Evolutionary conservation across 257 asterid species (phyloP).

Genomic region (Salvia hispanica): DNA sequence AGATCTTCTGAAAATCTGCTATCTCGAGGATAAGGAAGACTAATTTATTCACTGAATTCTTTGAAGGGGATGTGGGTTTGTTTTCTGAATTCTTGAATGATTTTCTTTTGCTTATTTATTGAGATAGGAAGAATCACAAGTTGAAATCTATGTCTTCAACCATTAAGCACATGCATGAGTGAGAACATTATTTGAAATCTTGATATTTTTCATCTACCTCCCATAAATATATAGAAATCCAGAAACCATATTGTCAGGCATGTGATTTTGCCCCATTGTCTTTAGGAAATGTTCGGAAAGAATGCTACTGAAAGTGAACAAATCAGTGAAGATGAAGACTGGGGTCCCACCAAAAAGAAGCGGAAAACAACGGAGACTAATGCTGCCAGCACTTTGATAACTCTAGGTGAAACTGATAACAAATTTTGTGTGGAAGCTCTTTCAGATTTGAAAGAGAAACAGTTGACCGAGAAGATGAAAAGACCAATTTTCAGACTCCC

Average conservation of each 20-base stretch:
- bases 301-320: conserved; percentile 58
- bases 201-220: conserved; percentile 6
- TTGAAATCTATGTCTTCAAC: conserved; percentile 14
- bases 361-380: conserved; percentile 68
- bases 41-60: background rate
- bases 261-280: conserved; percentile 30
- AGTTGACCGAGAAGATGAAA: conserved; percentile 41
- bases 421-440: conserved; percentile 40
- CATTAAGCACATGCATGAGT: conserved; percentile 20
- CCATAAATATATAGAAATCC: conserved; percentile 24
- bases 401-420: conserved; percentile 52
- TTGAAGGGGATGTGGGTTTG: background rate
- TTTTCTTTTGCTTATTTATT: conserved; percentile 20
- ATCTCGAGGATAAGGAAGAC: background rate
- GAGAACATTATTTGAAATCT: conserved; percentile 1
- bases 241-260: conserved; percentile 8
- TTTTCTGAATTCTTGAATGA: conserved; percentile 17
- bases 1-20: conserved; percentile 1
- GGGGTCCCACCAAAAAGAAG: conserved; percentile 84
- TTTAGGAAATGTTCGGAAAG: conserved; percentile 92
- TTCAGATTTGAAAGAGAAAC: conserved; percentile 40
- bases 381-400: conserved; percentile 62
- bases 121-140: conserved; percentile 6
- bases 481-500: conserved; percentile 78
- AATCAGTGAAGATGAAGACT: conserved; percentile 94